Base-by-base conservation (phyloP, 1,284 basidiomycete species). In the Microbotryum saponariae region DNA sequence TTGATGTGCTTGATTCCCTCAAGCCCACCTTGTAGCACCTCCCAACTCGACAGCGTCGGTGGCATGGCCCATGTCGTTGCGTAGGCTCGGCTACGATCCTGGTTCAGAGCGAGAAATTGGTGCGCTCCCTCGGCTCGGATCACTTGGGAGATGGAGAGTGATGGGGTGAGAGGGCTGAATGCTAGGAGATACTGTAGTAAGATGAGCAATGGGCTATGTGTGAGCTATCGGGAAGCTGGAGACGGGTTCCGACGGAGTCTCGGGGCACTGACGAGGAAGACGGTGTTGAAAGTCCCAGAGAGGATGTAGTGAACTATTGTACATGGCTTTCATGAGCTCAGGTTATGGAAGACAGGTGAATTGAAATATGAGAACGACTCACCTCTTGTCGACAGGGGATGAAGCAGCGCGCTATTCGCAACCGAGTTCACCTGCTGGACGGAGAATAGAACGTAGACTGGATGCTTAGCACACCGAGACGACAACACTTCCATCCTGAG, bases 61-160 rank as follows among this genome's bases (percentile, higher is more conserved):
- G 59, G 58, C 31, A 64, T 66, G 21, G 62, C 63, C 73, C 73
- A 73, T 4, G 72, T 72, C n/a, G 73, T 74, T 6, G 72, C 73
- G 46, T 73, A 74, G 20, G 72, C 64, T 16, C 54, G 49, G 16
- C 60, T 60, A n/a, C 69, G 61, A 3, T 65, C 62, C 14, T 65
- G 59, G 46, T 63, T 67, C 25, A 70, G 54, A 0, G 73, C 73
- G 21, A 73, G 61, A 59, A 71, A 74, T 59, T 74, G 73, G 55
- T 74, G 73, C 1, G 73, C 69, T 3, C 73, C 73, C 20, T 72
- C 66, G 12, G 67, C 73, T n/a, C 63, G 58, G 51, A 69, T 46
- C 18, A 46, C 63, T 9, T 31, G 47, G 20, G 65, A 58, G 18
- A 73, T 59, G 10, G 59, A 51, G 12, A 74, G 65, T 21, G 66